These are phyloP conservation scores for Plenodomus lindquistii DNA, from an alignment of 2,329 filamentous ascomycete genomes.

Conservation along the genomic window DNA sequence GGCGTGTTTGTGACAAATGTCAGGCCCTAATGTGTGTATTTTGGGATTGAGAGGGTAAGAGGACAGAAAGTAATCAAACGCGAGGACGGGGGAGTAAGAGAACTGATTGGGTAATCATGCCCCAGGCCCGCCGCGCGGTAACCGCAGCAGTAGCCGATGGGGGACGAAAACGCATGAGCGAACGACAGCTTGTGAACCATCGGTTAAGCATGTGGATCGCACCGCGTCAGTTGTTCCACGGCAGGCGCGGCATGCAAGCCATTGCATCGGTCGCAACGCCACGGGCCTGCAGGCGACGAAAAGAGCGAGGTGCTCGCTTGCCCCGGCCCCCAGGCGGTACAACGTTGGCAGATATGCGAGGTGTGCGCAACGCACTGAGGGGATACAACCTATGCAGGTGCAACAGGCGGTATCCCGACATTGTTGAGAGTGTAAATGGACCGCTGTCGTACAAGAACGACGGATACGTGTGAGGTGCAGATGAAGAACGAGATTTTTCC, in stretches of 20 bases:
- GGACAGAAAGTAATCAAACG: neutral
- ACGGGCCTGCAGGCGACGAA: conserved; percentile 20
- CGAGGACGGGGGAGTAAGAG: conserved; percentile 2
- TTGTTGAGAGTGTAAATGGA: conserved; percentile 30
- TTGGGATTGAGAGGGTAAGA: neutral
- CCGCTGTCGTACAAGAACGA: conserved; percentile 34
- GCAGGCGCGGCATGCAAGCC: conserved; percentile 25
- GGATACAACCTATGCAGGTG: conserved; percentile 1
- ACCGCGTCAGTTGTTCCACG: conserved; percentile 29
- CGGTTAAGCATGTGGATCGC: conserved; percentile 4
- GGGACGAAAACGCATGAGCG: conserved; percentile 9
- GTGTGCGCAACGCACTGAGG: conserved; percentile 12
- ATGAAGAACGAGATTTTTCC: neutral
- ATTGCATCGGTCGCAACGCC: conserved; percentile 18
- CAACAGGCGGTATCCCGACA: conserved; percentile 21
- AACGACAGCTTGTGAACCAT: conserved; percentile 20
- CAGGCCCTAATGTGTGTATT: neutral
- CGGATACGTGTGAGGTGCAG: neutral
- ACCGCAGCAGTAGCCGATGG: conserved; percentile 9
- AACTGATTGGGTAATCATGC: neutral
- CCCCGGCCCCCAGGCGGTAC: conserved; percentile 19
- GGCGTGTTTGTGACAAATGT: neutral
- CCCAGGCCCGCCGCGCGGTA: conserved; percentile 11
- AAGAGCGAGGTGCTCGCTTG: conserved; percentile 20
- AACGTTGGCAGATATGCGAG: conserved; percentile 17